phyloP scores from a whole-genome alignment of 257 asterid genomes.

The Perilla frutescens region DNA sequence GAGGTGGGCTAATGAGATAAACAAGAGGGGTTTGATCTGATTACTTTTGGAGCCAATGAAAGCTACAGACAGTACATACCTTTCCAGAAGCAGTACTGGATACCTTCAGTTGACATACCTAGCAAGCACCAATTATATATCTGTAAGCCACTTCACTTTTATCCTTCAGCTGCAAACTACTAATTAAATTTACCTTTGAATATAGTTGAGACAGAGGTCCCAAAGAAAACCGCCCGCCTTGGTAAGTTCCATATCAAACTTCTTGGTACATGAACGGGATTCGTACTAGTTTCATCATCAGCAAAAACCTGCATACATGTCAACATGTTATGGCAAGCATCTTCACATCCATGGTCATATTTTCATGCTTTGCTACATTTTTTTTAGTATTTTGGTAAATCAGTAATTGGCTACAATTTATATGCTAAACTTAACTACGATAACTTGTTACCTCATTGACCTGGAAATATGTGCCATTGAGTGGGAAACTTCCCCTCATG shows the following conservation, averaged over 20 bases:
- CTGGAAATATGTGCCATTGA: constrained; percentile 89
- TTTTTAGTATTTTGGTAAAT: background rate
- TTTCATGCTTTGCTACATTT: constrained; percentile 15
- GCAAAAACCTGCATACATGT: constrained; percentile 63
- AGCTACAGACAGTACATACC: constrained; percentile 48
- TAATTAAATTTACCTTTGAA: constrained; percentile 58
- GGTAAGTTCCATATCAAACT: constrained; percentile 66
- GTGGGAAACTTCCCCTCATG: constrained; percentile 86
- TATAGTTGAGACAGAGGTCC: constrained; percentile 75
- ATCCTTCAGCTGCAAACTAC: constrained; percentile 25
- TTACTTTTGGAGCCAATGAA: constrained; percentile 5
- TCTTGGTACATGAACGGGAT: constrained; percentile 73
- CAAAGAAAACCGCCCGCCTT: constrained; percentile 80
- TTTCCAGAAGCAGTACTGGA: constrained; percentile 78
- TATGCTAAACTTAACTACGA: background rate
- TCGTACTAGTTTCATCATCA: constrained; percentile 67
- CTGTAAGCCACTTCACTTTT: constrained; percentile 34
- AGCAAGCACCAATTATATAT: constrained; percentile 38
- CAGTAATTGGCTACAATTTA: background rate
- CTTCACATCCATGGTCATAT: background rate
- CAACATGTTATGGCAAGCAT: constrained; percentile 22
- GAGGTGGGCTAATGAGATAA: background rate
- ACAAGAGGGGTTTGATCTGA: background rate
- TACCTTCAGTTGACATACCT: constrained; percentile 72
- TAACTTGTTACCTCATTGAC: constrained; percentile 70